A percentile compares a stretch with the other conserved stretches of the same genome.
Evolutionary conservation across 2,329 filamentous ascomycete genomes (phyloP).

Genomic region (Fusarium euwallaceae): DNA sequence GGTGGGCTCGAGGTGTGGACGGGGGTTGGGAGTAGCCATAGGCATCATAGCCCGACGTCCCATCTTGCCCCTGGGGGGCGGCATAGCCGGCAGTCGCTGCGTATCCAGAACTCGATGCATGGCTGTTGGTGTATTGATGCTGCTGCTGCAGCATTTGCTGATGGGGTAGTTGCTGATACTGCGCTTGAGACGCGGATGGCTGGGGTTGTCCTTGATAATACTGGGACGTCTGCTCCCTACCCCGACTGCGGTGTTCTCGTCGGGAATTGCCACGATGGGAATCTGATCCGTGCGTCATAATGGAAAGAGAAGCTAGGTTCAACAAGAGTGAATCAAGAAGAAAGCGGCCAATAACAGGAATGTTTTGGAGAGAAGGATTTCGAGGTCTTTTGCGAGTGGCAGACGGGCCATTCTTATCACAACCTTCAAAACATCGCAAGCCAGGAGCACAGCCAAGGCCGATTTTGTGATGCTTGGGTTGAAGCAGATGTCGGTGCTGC

Average conservation of each 20-base stretch:
- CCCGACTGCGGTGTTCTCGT: neutral
- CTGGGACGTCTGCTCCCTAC: neutral
- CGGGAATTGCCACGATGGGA: neutral
- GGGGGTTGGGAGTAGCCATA: neutral
- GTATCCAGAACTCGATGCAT: neutral
- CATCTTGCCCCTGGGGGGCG: neutral
- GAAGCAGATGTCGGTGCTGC: neutral
- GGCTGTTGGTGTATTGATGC: neutral
- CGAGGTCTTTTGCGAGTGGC: neutral
- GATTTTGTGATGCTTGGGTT: neutral
- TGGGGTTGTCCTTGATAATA: neutral
- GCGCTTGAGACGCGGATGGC: neutral
- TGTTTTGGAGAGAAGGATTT: neutral
- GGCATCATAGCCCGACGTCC: neutral
- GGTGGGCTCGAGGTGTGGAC: slow-evolving; percentile 19
- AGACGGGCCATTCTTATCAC: neutral
- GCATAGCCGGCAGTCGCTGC: neutral
- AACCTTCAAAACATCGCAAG: neutral
- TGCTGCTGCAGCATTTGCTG: neutral
- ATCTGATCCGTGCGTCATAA: neutral
- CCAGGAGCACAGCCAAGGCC: neutral
- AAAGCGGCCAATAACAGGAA: neutral
- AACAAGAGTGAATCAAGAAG: neutral
- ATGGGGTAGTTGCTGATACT: slow-evolving; percentile 1
- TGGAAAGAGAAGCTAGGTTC: neutral